These are phyloP conservation scores for Silene latifolia DNA, from an alignment of 148 eudicot genomes.

Conservation along the genomic window DNA sequence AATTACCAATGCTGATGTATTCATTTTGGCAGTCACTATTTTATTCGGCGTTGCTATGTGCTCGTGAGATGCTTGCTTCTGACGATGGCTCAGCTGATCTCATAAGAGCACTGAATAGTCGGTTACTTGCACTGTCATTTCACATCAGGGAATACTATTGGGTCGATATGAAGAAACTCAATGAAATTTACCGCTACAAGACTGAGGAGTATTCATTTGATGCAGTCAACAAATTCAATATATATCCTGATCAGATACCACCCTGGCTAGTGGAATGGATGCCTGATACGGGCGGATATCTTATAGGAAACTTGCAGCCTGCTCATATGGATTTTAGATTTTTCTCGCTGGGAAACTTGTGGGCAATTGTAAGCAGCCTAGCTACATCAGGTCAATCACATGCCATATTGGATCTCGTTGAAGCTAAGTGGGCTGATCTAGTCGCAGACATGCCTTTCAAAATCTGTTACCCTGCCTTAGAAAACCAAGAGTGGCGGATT, in stretches of 20 bases:
- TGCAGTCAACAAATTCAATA: constrained; percentile 83
- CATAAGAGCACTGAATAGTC: constrained; percentile 56
- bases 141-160: constrained; percentile 81
- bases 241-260: constrained; percentile 85
- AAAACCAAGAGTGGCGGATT: constrained; percentile 73
- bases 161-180: constrained; percentile 70
- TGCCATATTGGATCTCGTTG: constrained; percentile 64
- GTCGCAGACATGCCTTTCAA: constrained; percentile 75
- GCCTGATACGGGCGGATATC: constrained; percentile 75
- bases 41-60: constrained; percentile 68
- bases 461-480: constrained; percentile 73
- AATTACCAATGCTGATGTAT: neutral
- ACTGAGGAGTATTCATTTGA: constrained; percentile 82
- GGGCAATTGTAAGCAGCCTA: constrained; percentile 65
- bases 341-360: constrained; percentile 69
- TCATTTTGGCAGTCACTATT: constrained; percentile 53
- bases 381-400: constrained; percentile 59
- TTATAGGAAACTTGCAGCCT: constrained; percentile 84
- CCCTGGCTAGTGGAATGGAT: constrained; percentile 85
- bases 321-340: constrained; percentile 90
- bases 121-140: constrained; percentile 65
- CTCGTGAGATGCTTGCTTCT: constrained; percentile 70
- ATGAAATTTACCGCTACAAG: constrained; percentile 75
- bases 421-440: constrained; percentile 70
- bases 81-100: constrained; percentile 65